A percentile compares a stretch with the other conserved stretches of the same genome.
Conservation (phyloP, 306 rosid genomes). For the Pyrus betulifolia region DNA sequence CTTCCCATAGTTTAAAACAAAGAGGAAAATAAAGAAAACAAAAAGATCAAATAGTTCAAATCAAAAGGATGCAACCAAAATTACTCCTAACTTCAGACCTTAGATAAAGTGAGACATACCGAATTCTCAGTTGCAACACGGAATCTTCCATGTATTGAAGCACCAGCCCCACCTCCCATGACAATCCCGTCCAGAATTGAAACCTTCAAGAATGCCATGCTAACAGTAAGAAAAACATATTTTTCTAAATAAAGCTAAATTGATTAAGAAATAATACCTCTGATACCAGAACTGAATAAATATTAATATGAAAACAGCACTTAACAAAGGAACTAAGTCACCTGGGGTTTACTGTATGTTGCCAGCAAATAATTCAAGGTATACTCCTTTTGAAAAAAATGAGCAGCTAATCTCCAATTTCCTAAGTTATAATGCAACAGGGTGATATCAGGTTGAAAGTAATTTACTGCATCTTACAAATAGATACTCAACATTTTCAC, state of each 20-base stretch:
- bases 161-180: constrained; percentile 99
- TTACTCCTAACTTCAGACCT: neutral
- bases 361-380: constrained; percentile 76
- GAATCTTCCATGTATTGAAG: constrained; percentile 84
- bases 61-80: neutral
- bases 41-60: neutral
- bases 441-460: neutral
- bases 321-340: constrained; percentile 15
- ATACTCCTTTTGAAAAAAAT: constrained; percentile 48
- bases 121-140: constrained; percentile 85
- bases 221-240: constrained; percentile 6
- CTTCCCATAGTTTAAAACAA: neutral
- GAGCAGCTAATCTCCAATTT: constrained; percentile 63
- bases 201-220: constrained; percentile 45
- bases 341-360: constrained; percentile 88
- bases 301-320: neutral
- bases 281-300: neutral
- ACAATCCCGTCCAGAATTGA: constrained; percentile 88
- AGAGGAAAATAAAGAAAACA: neutral
- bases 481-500: neutral
- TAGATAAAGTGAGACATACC: constrained; percentile 24
- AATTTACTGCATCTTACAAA: neutral
- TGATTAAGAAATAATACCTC: neutral
- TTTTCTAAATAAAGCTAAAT: constrained; percentile 2
- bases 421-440: constrained; percentile 37